Conservation (phyloP, 352 stramenopile genomes). For the Aphanomyces invadans region DNA sequence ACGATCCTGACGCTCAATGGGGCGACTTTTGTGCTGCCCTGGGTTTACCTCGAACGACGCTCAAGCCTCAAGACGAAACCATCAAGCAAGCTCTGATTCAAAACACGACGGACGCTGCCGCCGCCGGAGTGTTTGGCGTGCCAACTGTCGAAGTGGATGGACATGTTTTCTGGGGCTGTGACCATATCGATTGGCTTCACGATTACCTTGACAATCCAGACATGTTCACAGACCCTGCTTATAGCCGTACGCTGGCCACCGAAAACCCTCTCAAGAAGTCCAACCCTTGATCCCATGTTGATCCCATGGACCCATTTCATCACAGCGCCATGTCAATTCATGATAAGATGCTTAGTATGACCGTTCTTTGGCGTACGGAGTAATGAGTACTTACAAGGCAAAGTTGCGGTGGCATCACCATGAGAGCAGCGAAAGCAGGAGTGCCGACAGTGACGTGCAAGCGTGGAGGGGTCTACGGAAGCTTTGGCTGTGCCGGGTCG, state of each 20-base stretch:
- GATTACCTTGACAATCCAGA: slow-evolving; percentile 14
- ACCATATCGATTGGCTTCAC: slow-evolving; percentile 13
- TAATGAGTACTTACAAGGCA: too few relatives aligned
- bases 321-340: too few relatives aligned
- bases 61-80: slow-evolving; percentile 7
- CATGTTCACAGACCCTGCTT: slow-evolving; percentile 20
- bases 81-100: slow-evolving; percentile 16
- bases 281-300: not conserved
- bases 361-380: not conserved
- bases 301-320: not conserved
- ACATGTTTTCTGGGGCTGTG: slow-evolving; percentile 13
- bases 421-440: too few relatives aligned
- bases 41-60: slow-evolving; percentile 4
- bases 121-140: slow-evolving; percentile 13
- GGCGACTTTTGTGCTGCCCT: slow-evolving; percentile 15
- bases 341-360: not conserved
- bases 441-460: too few relatives aligned
- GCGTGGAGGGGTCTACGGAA: too few relatives aligned
- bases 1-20: slow-evolving; percentile 14
- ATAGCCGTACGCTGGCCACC: not conserved
- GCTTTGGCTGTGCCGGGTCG: too few relatives aligned
- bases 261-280: slow-evolving; percentile 12
- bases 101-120: slow-evolving; percentile 12
- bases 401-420: too few relatives aligned
- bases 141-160: slow-evolving; percentile 6